A percentile compares a stretch with the other conserved stretches of the same genome.
Evolutionary conservation across 73 alveolate genomes (phyloP).

Genomic region (Symbiodinium natans): DNA sequence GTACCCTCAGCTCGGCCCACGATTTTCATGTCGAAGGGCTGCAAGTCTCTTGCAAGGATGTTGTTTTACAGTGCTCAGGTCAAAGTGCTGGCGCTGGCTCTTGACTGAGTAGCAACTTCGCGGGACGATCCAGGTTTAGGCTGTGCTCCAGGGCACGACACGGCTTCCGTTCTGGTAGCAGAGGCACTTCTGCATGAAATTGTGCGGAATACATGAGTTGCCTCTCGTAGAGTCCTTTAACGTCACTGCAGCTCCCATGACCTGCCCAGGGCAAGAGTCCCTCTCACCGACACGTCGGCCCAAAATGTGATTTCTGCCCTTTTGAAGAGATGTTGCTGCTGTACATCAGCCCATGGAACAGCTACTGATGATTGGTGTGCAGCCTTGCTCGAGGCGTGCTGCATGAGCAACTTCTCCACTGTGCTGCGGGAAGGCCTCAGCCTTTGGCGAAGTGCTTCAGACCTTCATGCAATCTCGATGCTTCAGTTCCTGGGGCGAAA

Average conservation of each 20-base stretch:
- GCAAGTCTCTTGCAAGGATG: too few species aligned
- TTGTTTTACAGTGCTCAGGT: constrained; percentile 1
- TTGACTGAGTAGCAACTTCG: constrained; percentile 13
- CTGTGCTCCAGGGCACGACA: neutral
- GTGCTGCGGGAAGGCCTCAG: constrained; percentile 22
- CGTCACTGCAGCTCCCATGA: neutral
- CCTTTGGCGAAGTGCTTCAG: neutral
- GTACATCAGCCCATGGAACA: too few species aligned
- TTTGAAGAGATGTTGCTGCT: too few species aligned
- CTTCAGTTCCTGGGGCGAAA: too few species aligned
- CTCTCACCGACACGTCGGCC: neutral
- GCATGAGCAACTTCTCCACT: constrained; percentile 25
- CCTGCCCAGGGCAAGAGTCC: neutral
- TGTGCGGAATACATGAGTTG: neutral
- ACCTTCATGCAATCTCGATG: too few species aligned
- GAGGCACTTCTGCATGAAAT: neutral
- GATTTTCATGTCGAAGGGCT: too few species aligned
- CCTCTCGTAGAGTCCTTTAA: too few species aligned
- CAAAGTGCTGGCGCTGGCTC: constrained; percentile 79
- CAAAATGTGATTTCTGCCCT: too few species aligned
- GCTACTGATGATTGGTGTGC: too few species aligned
- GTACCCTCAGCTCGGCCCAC: neutral
- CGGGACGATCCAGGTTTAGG: neutral
- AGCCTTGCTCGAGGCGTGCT: constrained; percentile 17
- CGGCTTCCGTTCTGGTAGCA: too few species aligned